Conservation (phyloP, 1,139 yeast genomes). For the Suhomyces choctaworum region DNA sequence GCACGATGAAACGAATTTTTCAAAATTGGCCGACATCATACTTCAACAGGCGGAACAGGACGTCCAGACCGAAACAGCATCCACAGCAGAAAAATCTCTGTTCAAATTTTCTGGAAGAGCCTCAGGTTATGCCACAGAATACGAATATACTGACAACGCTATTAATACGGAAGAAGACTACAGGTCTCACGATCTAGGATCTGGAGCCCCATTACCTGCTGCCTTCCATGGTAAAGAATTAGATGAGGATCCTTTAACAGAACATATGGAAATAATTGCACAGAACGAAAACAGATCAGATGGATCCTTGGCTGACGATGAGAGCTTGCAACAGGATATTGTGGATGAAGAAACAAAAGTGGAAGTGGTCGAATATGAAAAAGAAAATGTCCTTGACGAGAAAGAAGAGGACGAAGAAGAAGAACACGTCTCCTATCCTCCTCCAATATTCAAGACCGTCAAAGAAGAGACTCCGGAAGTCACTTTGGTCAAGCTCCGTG, state of each 20-base stretch:
- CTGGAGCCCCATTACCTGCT: conserved; percentile 22
- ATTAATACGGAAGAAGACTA: conserved; percentile 6
- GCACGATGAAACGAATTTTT: conserved; percentile 1
- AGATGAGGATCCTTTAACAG: conserved; percentile 1
- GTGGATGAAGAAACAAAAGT: neutral
- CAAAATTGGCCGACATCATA: conserved; percentile 2
- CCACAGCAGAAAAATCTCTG: neutral
- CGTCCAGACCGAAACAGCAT: neutral
- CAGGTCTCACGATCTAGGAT: conserved; percentile 1
- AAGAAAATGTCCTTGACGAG: conserved; percentile 2
- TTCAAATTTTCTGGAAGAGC: conserved; percentile 6
- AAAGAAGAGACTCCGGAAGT: conserved; percentile 34
- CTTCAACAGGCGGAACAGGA: conserved; percentile 2
- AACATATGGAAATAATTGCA: conserved; percentile 14
- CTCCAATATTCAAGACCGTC: conserved; percentile 35
- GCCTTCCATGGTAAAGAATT: conserved; percentile 19
- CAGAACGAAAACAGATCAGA: conserved; percentile 25
- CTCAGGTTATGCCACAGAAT: conserved; percentile 25
- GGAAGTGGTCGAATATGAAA: conserved; percentile 1
- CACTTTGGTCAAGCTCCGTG: conserved; percentile 29
- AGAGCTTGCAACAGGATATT: conserved; percentile 6
- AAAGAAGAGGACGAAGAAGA: neutral
- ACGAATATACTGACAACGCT: conserved; percentile 18
- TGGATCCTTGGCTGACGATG: conserved; percentile 32
- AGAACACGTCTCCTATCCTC: conserved; percentile 3